A percentile compares a stretch with the other conserved stretches of the same genome.
These are phyloP conservation scores for Sclerotinia nivalis DNA, from an alignment of 2,329 filamentous ascomycete species.

Conservation along the genomic window DNA sequence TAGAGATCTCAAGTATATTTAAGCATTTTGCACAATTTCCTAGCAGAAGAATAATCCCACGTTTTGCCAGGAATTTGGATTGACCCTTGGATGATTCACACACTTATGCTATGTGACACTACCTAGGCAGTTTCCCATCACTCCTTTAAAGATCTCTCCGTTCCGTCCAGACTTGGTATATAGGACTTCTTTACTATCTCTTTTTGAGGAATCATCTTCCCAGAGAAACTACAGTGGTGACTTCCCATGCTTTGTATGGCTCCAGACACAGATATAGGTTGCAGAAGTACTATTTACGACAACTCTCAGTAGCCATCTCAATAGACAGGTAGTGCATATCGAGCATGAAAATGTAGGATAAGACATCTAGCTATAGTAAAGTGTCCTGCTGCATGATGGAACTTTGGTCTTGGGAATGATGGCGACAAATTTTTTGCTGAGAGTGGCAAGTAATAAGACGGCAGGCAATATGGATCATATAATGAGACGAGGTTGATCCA, in stretches of 20 bases:
- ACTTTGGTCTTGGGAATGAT: no score
- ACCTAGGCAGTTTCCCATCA: no score
- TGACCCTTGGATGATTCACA: background rate
- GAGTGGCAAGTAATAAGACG: no score
- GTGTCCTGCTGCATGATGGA: background rate
- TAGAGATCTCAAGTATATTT: background rate
- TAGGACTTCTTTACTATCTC: background rate
- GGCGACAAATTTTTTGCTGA: no score
- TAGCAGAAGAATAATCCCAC: background rate
- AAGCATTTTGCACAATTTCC: background rate
- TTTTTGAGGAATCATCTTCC: background rate
- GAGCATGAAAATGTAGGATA: background rate
- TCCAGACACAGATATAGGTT: background rate
- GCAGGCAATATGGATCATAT: no score
- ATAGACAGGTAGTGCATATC: background rate
- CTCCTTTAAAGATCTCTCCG: no score
- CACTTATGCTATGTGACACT: no score
- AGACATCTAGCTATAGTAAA: background rate
- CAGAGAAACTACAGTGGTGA: background rate
- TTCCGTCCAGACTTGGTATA: no score
- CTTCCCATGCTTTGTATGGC: no score
- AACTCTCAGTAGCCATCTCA: background rate
- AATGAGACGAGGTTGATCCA: no score
- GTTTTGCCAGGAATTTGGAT: background rate
- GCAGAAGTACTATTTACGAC: background rate